A percentile compares a stretch with the other conserved stretches of the same genome.
These are phyloP conservation scores for Actinomortierella ambigua DNA, from an alignment of 371 early-diverging fungal species.

Conservation along the genomic window DNA sequence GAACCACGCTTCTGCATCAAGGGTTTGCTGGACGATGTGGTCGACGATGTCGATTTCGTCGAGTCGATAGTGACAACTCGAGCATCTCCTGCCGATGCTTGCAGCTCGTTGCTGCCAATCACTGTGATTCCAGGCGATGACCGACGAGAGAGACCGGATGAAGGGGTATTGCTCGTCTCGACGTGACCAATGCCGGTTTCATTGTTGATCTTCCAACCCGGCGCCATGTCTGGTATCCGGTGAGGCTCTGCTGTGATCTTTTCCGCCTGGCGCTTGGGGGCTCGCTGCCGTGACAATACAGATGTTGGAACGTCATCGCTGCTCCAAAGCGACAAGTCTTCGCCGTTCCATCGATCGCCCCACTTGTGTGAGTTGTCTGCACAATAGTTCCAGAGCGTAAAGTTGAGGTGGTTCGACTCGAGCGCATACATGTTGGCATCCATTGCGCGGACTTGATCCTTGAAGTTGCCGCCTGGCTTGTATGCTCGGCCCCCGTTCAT, in stretches of 20 bases:
- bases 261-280: not conserved
- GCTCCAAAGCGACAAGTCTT: slow-evolving; percentile 61
- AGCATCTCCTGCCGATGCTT: no score
- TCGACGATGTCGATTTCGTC: slow-evolving; percentile 7
- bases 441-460: slow-evolving; percentile 68
- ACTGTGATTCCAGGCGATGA: no score
- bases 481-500: slow-evolving; percentile 55
- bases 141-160: no score
- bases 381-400: slow-evolving; percentile 72
- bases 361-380: slow-evolving; percentile 60
- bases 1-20: slow-evolving; percentile 3
- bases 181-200: no score
- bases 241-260: no score
- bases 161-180: no score
- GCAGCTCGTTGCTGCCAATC: no score
- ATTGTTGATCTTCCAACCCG: no score
- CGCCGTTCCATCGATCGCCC: slow-evolving; percentile 80
- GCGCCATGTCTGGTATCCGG: no score
- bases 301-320: slow-evolving; percentile 8
- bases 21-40: slow-evolving; percentile 9
- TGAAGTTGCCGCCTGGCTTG: slow-evolving; percentile 43
- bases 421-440: slow-evolving; percentile 72
- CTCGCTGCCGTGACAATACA: slow-evolving; percentile 7
- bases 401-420: slow-evolving; percentile 65
- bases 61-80: no score